Evolutionary conservation across 2,329 filamentous ascomycete genomes (phyloP).

Genomic region (Blastomyces silverae): DNA sequence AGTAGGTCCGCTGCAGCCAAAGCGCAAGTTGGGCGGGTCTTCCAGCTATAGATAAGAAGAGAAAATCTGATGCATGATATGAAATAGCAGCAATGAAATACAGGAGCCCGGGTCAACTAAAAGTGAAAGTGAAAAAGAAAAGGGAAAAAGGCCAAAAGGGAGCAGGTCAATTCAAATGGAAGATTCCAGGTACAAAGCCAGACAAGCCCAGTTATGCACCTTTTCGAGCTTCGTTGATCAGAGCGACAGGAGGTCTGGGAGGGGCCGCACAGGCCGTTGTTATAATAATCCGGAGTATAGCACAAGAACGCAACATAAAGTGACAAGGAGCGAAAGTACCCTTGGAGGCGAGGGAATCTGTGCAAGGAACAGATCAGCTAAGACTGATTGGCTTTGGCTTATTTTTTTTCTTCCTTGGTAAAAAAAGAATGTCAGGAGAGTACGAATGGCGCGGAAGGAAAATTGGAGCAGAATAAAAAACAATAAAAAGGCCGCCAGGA

Average conservation of each 20-base stretch:
- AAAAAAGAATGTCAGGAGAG: neutral
- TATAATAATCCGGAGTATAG: slow-evolving; percentile 13
- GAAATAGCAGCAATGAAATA: slow-evolving; percentile 1
- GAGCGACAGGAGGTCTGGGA: slow-evolving; percentile 9
- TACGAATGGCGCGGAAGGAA: slow-evolving; percentile 8
- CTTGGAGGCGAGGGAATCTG: slow-evolving; percentile 6
- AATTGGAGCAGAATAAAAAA: slow-evolving; percentile 6
- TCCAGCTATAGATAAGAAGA: slow-evolving; percentile 11
- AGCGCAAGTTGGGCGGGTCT: slow-evolving; percentile 11
- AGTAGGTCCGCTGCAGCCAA: slow-evolving; percentile 1
- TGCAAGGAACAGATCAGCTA: slow-evolving; percentile 13
- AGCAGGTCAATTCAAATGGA: slow-evolving; percentile 3
- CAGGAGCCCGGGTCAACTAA: neutral
- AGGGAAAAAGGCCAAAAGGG: neutral
- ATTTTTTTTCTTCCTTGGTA: neutral
- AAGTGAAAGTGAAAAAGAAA: neutral
- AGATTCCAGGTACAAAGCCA: slow-evolving; percentile 12
- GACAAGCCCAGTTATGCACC: slow-evolving; percentile 4
- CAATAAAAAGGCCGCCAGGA: neutral
- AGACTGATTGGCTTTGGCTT: slow-evolving; percentile 3
- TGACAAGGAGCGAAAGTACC: slow-evolving; percentile 11
- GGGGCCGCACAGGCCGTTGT: slow-evolving; percentile 14
- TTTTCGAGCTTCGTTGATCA: slow-evolving; percentile 14
- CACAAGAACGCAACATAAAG: slow-evolving; percentile 5
- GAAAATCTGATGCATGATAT: slow-evolving; percentile 8